phyloP scores from a whole-genome alignment of 129 eudicot genomes.

The Mikania micrantha region DNA sequence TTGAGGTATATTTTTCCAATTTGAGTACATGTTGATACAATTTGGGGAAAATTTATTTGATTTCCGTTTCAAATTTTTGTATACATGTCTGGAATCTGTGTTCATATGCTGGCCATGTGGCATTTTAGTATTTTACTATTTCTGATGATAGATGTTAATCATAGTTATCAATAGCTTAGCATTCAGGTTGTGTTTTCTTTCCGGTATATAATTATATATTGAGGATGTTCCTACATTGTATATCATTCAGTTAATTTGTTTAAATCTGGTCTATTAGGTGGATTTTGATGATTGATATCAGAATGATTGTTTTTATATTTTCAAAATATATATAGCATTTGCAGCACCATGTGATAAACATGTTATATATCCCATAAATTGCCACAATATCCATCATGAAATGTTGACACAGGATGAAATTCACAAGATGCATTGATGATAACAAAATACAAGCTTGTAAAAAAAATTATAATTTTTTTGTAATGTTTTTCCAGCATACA shows the following conservation, averaged over 20 bases:
- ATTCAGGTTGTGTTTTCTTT: too few relatives aligned
- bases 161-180: too few relatives aligned
- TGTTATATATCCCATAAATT: not conserved
- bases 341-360: not conserved
- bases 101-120: not conserved
- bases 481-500: not conserved
- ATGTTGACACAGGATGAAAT: not conserved
- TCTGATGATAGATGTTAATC: too few relatives aligned
- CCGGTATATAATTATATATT: too few relatives aligned
- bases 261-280: too few relatives aligned
- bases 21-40: not conserved
- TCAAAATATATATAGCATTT: not conserved
- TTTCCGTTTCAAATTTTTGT: not conserved
- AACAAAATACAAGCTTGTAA: not conserved
- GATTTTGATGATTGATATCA: not conserved
- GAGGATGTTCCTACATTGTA: too few relatives aligned
- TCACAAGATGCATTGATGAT: not conserved
- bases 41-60: not conserved
- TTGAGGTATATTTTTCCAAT: constrained; percentile 38
- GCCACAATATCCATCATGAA: not conserved
- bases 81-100: not conserved
- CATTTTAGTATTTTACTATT: too few relatives aligned
- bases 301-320: not conserved
- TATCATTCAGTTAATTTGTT: too few relatives aligned
- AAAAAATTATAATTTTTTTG: not conserved